Evolutionary conservation across 2,329 filamentous ascomycete species (phyloP), one percentile per base, ranked within the genome.

Genomic region (Chaetomiaceae sp.): DNA sequence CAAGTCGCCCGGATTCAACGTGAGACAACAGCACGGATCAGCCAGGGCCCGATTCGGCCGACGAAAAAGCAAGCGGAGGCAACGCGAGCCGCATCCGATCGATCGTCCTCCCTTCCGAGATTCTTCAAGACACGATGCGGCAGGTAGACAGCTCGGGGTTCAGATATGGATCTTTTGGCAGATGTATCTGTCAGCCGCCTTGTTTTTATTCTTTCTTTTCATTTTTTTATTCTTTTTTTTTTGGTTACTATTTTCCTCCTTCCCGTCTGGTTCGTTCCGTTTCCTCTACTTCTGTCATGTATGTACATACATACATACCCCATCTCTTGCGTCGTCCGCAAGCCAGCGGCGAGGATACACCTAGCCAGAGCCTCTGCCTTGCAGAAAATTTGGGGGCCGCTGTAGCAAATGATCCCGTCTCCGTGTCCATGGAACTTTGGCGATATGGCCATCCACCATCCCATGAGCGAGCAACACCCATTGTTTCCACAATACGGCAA

Each of bases 41-140:
- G 29, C 21, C 36, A 29, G 29, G 36, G 27, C 21, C 46, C 46
- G 47, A 27, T 46, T 54, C 52, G 52, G 47, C 47, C 52, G 52
- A 53, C 32, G 25, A 9, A 33, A 16, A 25, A 45, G 34, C 45
- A 27, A 27, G 14, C 44, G 44, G 38, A 41, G 11, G 46, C 32
- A 45, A 48, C 36, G 47, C 41, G 16, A 25, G n/a, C 27, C 42
- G 52, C 52, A 50, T 34, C 46, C 42, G 33, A 41, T 54, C 46
- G 40, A 53, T 40, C 41, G 46, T 50, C 29, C 32, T 40, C 27
- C 21, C 38, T 10, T 34, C 10, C 36, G 18, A 25, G 34, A 50
- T 50, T 30, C 32, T 25, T 36, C 2, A 25, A 45, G 40, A 38
- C 48, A 44, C 41, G 41, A 51, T 44, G 32, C 40, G 44, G 41